Evolutionary conservation across 2,329 filamentous ascomycete genomes (phyloP).

Genomic region (Calonectria ilicicola): DNA sequence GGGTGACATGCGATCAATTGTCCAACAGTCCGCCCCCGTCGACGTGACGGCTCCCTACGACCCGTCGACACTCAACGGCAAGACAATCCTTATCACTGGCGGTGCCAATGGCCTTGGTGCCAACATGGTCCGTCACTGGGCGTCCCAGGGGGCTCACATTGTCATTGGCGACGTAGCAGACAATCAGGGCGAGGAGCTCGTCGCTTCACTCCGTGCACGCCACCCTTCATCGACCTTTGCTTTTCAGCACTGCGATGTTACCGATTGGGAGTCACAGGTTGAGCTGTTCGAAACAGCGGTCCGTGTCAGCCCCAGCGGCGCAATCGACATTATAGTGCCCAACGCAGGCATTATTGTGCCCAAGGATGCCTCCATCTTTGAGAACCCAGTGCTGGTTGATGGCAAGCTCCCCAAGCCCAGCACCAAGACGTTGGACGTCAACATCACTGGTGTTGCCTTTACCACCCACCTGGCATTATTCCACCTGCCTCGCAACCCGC

Average conservation of each 20-base stretch:
- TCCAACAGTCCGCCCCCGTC: conserved; percentile 56
- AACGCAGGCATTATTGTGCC: conserved; percentile 70
- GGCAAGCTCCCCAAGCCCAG: conserved; percentile 57
- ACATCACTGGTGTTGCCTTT: conserved; percentile 73
- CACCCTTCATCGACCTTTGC: conserved; percentile 57
- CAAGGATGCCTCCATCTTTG: conserved; percentile 53
- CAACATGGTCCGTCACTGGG: conserved; percentile 66
- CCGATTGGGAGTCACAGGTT: conserved; percentile 73
- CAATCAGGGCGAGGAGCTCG: conserved; percentile 64
- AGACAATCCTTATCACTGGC: conserved; percentile 73
- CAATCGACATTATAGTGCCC: conserved; percentile 73
- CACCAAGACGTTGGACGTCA: conserved; percentile 69
- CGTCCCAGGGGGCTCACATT: conserved; percentile 67
- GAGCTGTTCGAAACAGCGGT: conserved; percentile 71
- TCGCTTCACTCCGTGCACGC: conserved; percentile 60
- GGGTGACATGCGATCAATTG: conserved; percentile 37
- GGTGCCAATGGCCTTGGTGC: conserved; percentile 72
- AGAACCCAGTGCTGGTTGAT: conserved; percentile 58
- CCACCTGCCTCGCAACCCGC: conserved; percentile 41
- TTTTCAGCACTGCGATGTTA: conserved; percentile 74
- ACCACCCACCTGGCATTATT: conserved; percentile 74
- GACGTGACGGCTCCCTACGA: conserved; percentile 59
- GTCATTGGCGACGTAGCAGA: conserved; percentile 74
- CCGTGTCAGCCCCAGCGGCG: conserved; percentile 63
- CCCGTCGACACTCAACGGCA: conserved; percentile 59